A percentile compares a stretch with the other conserved stretches of the same genome.
Conservation (phyloP, 768 basidiomycete genomes). For the Pleurotus cornucopiae region DNA sequence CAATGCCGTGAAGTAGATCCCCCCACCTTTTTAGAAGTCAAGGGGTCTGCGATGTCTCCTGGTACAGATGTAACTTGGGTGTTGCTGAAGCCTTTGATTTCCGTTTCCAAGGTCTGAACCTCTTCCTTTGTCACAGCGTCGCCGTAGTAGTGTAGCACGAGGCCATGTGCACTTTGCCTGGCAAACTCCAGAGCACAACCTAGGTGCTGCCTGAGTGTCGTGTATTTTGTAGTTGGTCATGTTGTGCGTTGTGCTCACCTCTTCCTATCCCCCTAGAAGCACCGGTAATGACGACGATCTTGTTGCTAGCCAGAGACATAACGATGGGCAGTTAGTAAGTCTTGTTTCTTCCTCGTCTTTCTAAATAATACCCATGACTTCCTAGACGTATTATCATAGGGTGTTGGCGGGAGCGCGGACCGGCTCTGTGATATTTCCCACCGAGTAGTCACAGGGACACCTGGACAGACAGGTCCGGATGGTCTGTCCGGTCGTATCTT, state of each 20-base stretch:
- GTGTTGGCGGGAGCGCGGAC: neutral
- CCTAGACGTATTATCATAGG: neutral
- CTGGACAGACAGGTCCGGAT: neutral
- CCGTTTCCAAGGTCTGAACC: conserved; percentile 36
- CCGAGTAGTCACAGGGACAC: neutral
- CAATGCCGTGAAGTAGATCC: neutral
- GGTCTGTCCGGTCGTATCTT: neutral
- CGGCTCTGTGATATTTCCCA: neutral
- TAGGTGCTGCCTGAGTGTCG: conserved; percentile 9
- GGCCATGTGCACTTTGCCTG: conserved; percentile 56
- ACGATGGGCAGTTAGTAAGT: neutral
- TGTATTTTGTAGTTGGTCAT: neutral
- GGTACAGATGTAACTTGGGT: conserved; percentile 44
- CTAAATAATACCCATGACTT: neutral
- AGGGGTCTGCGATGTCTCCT: conserved; percentile 61
- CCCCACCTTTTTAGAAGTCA: conserved; percentile 51
- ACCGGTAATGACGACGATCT: conserved; percentile 69
- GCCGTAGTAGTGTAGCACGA: conserved; percentile 68
- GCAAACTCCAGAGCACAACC: conserved; percentile 53
- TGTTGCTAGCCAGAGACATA: conserved; percentile 45
- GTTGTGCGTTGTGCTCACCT: conserved; percentile 16
- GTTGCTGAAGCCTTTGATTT: conserved; percentile 35
- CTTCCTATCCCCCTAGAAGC: conserved; percentile 73
- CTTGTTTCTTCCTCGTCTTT: neutral
- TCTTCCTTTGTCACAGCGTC: conserved; percentile 50